phyloP scores from a whole-genome alignment of 805 yeast species.

The Blastobotrys robertii region DNA sequence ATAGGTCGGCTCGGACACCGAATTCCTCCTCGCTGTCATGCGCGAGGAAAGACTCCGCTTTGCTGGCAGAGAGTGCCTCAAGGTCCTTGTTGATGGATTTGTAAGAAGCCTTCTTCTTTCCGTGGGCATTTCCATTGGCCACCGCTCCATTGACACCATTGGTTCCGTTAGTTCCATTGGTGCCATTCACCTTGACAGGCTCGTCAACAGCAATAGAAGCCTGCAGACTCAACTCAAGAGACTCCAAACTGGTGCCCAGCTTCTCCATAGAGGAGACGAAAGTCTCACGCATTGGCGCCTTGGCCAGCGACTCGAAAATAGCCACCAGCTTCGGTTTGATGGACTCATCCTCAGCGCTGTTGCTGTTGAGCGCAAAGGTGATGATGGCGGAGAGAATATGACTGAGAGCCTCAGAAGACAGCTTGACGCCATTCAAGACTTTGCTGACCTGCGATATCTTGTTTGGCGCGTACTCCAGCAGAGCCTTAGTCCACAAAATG shows the following conservation, averaged over 20 bases:
- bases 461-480: constrained; percentile 35
- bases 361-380: constrained; percentile 1
- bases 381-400: constrained; percentile 8
- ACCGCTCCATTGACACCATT: constrained; percentile 8
- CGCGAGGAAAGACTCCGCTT: constrained; percentile 10
- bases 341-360: not conserved
- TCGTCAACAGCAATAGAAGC: constrained; percentile 38
- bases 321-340: not conserved
- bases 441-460: constrained; percentile 10
- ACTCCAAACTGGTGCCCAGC: constrained; percentile 25
- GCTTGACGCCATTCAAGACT: constrained; percentile 12
- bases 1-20: constrained; percentile 2
- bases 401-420: constrained; percentile 14
- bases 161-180: not conserved
- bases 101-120: not conserved
- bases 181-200: constrained; percentile 10
- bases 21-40: constrained; percentile 8
- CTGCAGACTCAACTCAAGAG: constrained; percentile 58
- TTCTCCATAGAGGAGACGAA: too few species aligned
- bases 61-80: constrained; percentile 5
- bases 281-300: not conserved
- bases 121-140: constrained; percentile 12
- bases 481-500: constrained; percentile 35
- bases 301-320: not conserved
- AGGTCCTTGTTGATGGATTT: constrained; percentile 1